Evolutionary conservation across 192 early-diverging fungal genomes (phyloP).

Genomic region (Gaertneriomyces semiglobifer): DNA sequence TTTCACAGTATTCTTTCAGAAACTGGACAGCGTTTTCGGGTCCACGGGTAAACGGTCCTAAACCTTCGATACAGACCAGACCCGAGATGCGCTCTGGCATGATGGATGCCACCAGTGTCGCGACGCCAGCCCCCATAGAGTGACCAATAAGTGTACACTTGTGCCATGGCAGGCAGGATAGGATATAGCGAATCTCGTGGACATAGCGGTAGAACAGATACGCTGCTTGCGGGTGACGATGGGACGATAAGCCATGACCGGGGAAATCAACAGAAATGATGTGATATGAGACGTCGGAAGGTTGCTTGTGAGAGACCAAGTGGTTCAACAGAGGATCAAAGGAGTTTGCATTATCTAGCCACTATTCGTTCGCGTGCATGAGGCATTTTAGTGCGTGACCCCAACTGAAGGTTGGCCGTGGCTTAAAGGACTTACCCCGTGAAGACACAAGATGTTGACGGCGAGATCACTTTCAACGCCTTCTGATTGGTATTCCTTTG

Average conservation of each 20-base stretch:
- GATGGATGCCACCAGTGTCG: slow-evolving; percentile 11
- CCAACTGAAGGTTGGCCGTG: neutral
- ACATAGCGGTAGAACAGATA: slow-evolving; percentile 24
- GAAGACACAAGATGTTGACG: slow-evolving; percentile 18
- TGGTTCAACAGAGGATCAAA: slow-evolving; percentile 12
- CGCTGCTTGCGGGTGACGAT: slow-evolving; percentile 20
- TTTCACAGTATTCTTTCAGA: neutral
- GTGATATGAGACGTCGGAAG: neutral
- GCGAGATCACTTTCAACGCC: neutral
- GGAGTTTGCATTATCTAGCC: slow-evolving; percentile 35
- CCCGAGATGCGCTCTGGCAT: slow-evolving; percentile 5
- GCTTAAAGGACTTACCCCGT: slow-evolving; percentile 24
- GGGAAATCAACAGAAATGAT: slow-evolving; percentile 33
- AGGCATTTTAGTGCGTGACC: neutral
- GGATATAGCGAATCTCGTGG: slow-evolving; percentile 21
- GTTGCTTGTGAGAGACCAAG: too few species aligned
- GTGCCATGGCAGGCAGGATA: slow-evolving; percentile 8
- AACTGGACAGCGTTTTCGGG: neutral
- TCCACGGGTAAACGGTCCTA: slow-evolving; percentile 20
- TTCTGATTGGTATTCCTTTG: neutral
- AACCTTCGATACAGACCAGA: slow-evolving; percentile 16
- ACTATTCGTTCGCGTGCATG: slow-evolving; percentile 12
- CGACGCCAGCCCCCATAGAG: slow-evolving; percentile 28
- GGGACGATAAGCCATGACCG: slow-evolving; percentile 32
- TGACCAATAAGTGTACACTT: slow-evolving; percentile 25